Base-by-base conservation (phyloP, 495 filamentous ascomycete species). In the Pseudotulostoma volvatum region DNA sequence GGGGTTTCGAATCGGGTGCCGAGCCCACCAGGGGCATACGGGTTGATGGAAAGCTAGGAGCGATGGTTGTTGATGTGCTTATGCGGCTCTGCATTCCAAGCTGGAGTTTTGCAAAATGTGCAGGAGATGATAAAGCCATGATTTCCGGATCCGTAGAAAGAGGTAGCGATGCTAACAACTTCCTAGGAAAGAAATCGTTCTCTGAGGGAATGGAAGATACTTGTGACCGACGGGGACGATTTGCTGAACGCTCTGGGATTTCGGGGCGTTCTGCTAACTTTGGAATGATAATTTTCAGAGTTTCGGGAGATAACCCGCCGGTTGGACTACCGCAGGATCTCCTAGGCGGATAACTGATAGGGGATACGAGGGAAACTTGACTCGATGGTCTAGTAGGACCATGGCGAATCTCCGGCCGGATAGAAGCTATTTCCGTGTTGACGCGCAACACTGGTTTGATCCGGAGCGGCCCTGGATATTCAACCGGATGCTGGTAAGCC, bases 101-200 rank as follows among this genome's bases (percentile, higher is more conserved):
- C n/a, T n/a, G n/a, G n/a, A n/a, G n/a, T n/a, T n/a, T n/a, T n/a
- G n/a, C n/a, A n/a, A n/a, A n/a, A n/a, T n/a, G n/a, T n/a, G n/a
- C n/a, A n/a, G 15, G 55, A 4, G 39, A 41, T 13, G 39, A 48
- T 4, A 66, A 54, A 9, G 62, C 60, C 0, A 51, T 54, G 32
- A 66, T 66, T 32, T 66, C 59, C 19, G 62, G 62, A 32, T 66
- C 62, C 2, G 49, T 49, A 18, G 59, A 63, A 15, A 66, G 34
- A 20, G 59, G 53, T 5, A 54, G 36, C 0, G 55, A 61, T 1
- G 53, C 9, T 1, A 50, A 49, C 11, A 63, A 53, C 0, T 49
- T 28, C 23, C 59, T 66, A 3, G 62, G 60, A 8, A 66, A 44
- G 7, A 63, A 53, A 18, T n/a, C n/a, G n/a, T 52, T 56, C 9